phyloP scores from a whole-genome alignment of 2,329 filamentous ascomycete species.

The Cladosporium sphaerospermum region DNA sequence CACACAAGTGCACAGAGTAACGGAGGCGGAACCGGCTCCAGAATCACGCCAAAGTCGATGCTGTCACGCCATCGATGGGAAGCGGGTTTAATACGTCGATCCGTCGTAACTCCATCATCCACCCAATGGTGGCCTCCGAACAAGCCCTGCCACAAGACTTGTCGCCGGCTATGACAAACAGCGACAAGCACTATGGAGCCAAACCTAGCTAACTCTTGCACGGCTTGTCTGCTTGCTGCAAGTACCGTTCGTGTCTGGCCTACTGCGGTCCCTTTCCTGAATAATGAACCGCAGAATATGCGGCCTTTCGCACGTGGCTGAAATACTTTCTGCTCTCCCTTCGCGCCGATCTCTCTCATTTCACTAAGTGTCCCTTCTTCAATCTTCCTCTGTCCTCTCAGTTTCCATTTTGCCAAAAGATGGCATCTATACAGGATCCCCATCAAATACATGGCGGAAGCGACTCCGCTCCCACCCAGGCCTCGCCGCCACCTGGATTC shows the following conservation, averaged over 20 bases:
- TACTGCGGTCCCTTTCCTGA: neutral
- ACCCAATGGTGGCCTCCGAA: neutral
- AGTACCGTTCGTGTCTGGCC: neutral
- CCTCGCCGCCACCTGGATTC: neutral
- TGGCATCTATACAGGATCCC: neutral
- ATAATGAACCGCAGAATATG: conserved; percentile 10
- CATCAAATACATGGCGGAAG: neutral
- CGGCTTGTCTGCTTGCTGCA: neutral
- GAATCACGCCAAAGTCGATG: neutral
- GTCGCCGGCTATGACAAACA: conserved; percentile 6
- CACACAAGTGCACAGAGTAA: too few species aligned
- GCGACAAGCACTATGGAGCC: conserved; percentile 8
- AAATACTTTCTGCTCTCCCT: neutral
- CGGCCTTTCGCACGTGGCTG: conserved; percentile 2
- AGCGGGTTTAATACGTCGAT: conserved; percentile 8
- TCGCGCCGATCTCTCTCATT: conserved; percentile 1
- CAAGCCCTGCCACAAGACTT: neutral
- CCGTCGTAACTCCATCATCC: neutral
- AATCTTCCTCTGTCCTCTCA: neutral
- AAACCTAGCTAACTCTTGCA: neutral
- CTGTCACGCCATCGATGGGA: conserved; percentile 8
- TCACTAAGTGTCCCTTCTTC: neutral
- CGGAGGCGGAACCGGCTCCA: too few species aligned
- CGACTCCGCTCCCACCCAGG: neutral
- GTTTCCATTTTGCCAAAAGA: neutral